Evolutionary conservation across 2,329 filamentous ascomycete genomes (phyloP).

Genomic region (Penicillium vulpinum): DNA sequence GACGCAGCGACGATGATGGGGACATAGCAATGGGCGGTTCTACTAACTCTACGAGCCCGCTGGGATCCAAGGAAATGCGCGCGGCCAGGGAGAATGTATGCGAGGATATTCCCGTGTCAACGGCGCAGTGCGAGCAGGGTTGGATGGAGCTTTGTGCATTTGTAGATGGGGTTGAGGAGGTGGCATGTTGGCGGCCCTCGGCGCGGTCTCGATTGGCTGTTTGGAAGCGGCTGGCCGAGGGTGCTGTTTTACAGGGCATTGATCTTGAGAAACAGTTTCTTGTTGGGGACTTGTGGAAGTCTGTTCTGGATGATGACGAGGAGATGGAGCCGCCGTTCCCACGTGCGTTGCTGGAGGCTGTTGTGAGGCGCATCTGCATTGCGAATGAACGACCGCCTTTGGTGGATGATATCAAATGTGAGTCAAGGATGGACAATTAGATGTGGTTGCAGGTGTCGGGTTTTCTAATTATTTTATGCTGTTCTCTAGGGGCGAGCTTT

Average conservation of each 20-base stretch:
- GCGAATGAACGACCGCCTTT: conserved; percentile 21
- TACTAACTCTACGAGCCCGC: conserved; percentile 24
- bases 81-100: conserved; percentile 45
- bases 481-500: conserved; percentile 40
- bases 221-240: conserved; percentile 49
- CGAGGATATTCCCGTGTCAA: conserved; percentile 54
- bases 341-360: conserved; percentile 38
- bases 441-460: neutral
- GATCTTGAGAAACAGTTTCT: conserved; percentile 45
- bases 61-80: conserved; percentile 29
- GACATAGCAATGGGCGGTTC: conserved; percentile 20
- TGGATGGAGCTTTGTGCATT: conserved; percentile 58
- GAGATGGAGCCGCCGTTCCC: conserved; percentile 32
- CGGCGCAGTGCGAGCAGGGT: conserved; percentile 51
- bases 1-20: conserved; percentile 18
- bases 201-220: conserved; percentile 48
- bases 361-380: conserved; percentile 39
- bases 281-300: conserved; percentile 43
- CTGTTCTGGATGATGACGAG: conserved; percentile 38
- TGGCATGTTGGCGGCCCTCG: conserved; percentile 49
- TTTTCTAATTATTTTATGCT: neutral
- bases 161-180: conserved; percentile 37
- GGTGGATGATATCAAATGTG: conserved; percentile 38
- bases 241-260: conserved; percentile 42
- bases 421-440: conserved; percentile 17